These are phyloP conservation scores for Balansia obtecta DNA, from an alignment of 2,329 filamentous ascomycete genomes.

Conservation along the genomic window DNA sequence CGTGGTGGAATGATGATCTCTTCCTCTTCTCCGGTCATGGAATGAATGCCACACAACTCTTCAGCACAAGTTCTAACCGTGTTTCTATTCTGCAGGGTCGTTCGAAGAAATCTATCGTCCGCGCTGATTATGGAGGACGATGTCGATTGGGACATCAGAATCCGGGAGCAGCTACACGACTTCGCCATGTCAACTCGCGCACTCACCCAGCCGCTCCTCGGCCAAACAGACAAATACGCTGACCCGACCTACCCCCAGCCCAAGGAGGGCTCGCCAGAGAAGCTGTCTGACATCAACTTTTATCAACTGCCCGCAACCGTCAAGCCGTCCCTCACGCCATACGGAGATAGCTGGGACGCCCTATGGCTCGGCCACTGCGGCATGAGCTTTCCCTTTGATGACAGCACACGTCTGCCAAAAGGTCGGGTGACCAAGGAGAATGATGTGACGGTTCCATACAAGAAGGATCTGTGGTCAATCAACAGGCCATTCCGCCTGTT, in stretches of 20 bases:
- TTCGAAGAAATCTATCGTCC: slow-evolving; percentile 31
- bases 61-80: too few species aligned
- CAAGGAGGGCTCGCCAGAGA: neutral
- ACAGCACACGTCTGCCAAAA: slow-evolving; percentile 12
- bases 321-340: slow-evolving; percentile 23
- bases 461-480: slow-evolving; percentile 20
- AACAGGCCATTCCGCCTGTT: slow-evolving; percentile 23
- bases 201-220: slow-evolving; percentile 19
- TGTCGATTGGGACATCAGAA: slow-evolving; percentile 41
- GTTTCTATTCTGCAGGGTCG: slow-evolving; percentile 18
- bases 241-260: slow-evolving; percentile 14
- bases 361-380: slow-evolving; percentile 40
- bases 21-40: too few species aligned
- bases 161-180: slow-evolving; percentile 33
- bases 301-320: slow-evolving; percentile 10
- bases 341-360: slow-evolving; percentile 39
- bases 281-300: slow-evolving; percentile 11
- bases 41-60: too few species aligned
- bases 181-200: slow-evolving; percentile 25
- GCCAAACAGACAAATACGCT: slow-evolving; percentile 9
- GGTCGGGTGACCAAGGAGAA: slow-evolving; percentile 18
- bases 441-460: slow-evolving; percentile 24
- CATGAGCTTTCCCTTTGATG: slow-evolving; percentile 17
- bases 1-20: too few species aligned
- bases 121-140: slow-evolving; percentile 45